Conservation (phyloP, 1,284 basidiomycete genomes). For the Volvariella surrecta region DNA sequence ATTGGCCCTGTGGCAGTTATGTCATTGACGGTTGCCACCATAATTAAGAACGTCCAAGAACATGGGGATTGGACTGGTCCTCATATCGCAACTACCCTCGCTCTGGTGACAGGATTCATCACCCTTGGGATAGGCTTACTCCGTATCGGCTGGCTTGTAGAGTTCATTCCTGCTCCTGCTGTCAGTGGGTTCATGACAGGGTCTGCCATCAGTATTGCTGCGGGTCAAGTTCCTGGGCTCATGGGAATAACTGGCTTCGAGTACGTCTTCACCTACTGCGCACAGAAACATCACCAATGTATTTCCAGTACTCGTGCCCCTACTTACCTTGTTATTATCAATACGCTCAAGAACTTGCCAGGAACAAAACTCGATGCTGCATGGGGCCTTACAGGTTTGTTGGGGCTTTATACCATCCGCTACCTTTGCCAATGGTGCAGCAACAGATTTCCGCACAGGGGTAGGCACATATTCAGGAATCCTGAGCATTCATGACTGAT, state of each 20-base stretch:
- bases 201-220: slow-evolving; percentile 81
- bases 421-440: slow-evolving; percentile 51
- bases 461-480: slow-evolving; percentile 27
- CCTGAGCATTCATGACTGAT: not conserved
- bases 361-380: slow-evolving; percentile 77
- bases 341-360: slow-evolving; percentile 81
- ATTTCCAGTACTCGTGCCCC: slow-evolving; percentile 66
- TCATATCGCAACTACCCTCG: slow-evolving; percentile 79
- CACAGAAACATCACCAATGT: slow-evolving; percentile 2
- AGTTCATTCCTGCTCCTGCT: slow-evolving; percentile 89
- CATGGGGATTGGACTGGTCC: slow-evolving; percentile 54
- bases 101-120: slow-evolving; percentile 89
- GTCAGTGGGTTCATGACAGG: slow-evolving; percentile 94
- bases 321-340: slow-evolving; percentile 86
- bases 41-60: slow-evolving; percentile 61
- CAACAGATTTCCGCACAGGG: slow-evolving; percentile 58
- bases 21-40: slow-evolving; percentile 85
- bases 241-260: slow-evolving; percentile 82
- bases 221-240: slow-evolving; percentile 79
- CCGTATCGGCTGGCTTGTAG: slow-evolving; percentile 90
- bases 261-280: slow-evolving; percentile 34
- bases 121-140: slow-evolving; percentile 91
- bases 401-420: slow-evolving; percentile 72
- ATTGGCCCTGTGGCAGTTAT: slow-evolving; percentile 98
- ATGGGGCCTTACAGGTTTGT: slow-evolving; percentile 77